phyloP scores from a whole-genome alignment of 371 early-diverging fungal species.

The Rhizopus microsporus region DNA sequence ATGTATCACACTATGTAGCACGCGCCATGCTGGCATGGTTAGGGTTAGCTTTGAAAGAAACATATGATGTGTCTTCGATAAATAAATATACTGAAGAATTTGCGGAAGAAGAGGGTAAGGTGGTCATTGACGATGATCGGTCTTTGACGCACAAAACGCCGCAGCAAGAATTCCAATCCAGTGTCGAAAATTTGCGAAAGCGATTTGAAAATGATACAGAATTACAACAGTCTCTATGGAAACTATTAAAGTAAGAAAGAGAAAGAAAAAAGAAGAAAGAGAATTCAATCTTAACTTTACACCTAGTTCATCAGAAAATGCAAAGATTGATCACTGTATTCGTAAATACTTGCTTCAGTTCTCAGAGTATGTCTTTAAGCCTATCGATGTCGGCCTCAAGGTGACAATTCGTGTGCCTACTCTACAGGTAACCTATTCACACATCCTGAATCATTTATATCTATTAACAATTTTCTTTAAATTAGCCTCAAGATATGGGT shows the following conservation, averaged over 20 bases:
- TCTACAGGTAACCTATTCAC: background rate
- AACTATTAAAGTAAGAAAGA: slow-evolving; percentile 38
- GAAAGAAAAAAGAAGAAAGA: background rate
- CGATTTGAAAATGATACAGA: slow-evolving; percentile 38
- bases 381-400: slow-evolving; percentile 57
- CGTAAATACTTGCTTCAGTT: slow-evolving; percentile 59
- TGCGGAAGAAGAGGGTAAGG: slow-evolving; percentile 52
- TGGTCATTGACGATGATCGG: slow-evolving; percentile 36
- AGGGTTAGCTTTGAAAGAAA: slow-evolving; percentile 52
- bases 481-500: slow-evolving; percentile 16
- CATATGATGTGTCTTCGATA: slow-evolving; percentile 3
- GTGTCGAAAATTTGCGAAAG: slow-evolving; percentile 37
- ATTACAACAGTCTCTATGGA: slow-evolving; percentile 44
- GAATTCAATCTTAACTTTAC: background rate
- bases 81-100: slow-evolving; percentile 40
- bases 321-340: slow-evolving; percentile 52
- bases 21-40: slow-evolving; percentile 51
- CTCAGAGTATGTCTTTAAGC: slow-evolving; percentile 63
- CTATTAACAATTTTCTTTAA: background rate
- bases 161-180: slow-evolving; percentile 35
- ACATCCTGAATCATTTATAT: background rate
- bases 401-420: slow-evolving; percentile 52
- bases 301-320: slow-evolving; percentile 31
- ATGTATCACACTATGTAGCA: slow-evolving; percentile 54
- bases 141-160: slow-evolving; percentile 22